Percentiles rank a stretch among this genome's conserved stretches.
Evolutionary conservation across 2,329 filamentous ascomycete species (phyloP).

Genomic region (Botrytis aclada): DNA sequence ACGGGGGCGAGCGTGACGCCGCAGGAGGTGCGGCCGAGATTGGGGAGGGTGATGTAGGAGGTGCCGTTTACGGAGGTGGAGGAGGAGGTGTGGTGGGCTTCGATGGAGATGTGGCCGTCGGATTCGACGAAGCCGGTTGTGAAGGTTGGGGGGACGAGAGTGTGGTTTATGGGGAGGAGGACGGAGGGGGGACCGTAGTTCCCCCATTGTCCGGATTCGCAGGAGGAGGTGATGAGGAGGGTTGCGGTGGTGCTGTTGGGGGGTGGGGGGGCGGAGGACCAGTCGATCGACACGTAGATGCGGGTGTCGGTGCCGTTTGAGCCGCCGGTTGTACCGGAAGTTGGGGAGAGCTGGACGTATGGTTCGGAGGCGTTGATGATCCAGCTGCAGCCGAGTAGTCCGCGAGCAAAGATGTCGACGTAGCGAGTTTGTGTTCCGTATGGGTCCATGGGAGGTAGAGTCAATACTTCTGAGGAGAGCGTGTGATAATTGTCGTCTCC

Average conservation of each 20-base stretch:
- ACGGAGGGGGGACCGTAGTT: constrained; percentile 47
- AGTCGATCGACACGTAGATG: constrained; percentile 55
- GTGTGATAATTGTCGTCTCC: constrained; percentile 63
- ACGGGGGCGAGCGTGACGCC: constrained; percentile 57
- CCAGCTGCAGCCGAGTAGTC: constrained; percentile 52
- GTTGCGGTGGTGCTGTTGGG: constrained; percentile 47
- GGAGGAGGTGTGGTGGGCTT: constrained; percentile 49
- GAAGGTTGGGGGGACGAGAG: constrained; percentile 49
- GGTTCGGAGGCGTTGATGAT: constrained; percentile 45
- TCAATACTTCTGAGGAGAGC: constrained; percentile 52
- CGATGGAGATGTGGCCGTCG: constrained; percentile 55
- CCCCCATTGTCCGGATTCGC: constrained; percentile 40
- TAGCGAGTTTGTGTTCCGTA: constrained; percentile 56
- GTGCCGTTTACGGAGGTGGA: constrained; percentile 42
- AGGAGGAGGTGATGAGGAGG: constrained; percentile 52
- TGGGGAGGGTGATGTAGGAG: constrained; percentile 50
- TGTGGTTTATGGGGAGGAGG: constrained; percentile 53
- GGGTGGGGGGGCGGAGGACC: constrained; percentile 44
- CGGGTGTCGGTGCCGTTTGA: constrained; percentile 49
- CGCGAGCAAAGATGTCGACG: constrained; percentile 62
- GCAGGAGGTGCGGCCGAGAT: constrained; percentile 56
- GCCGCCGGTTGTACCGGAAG: constrained; percentile 49
- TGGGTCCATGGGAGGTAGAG: constrained; percentile 54
- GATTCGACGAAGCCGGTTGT: constrained; percentile 58
- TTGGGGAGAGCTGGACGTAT: constrained; percentile 52